Base-by-base conservation (phyloP, 306 rosid genomes). In the Castanopsis chinensis region DNA sequence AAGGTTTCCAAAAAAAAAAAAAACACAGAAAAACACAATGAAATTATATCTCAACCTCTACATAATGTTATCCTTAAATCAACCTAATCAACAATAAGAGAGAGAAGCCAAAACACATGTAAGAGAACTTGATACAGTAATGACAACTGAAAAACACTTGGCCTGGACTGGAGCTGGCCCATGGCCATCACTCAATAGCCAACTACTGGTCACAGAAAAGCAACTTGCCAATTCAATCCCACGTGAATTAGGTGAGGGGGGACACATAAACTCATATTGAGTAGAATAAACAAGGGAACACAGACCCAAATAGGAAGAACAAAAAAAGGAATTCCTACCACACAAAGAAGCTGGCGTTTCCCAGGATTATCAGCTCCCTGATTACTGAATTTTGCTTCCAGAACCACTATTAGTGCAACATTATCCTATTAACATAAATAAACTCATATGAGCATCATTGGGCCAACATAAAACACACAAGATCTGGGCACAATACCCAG, bases 321-420 rank as follows among this genome's bases (percentile, higher is more conserved):
- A 57, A 54, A 41, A 12, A 41, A 45, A 43, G 52, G 78, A 72
- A 69, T 77, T 71, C 88, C 88, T 83, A 96, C 99, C 98, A 96
- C 99, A 80, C 98, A 96, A 83, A 96, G 91, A 73, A 96, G 99
- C 82, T 93, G 99, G 58, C 93, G 88, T 83, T 96, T 93, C 85
- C 97, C 98, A 71, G 88, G 91, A 88, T 78, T 88, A 73, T 96
- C 97, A 83, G 79, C 91, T 53, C 87, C 91, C 79, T 89, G 98
- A 78, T 85, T 91, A 84, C 86, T 90, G 83, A 88, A 94, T 87
- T 96, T 93, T 21, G 97, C 89, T 96, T 96, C 99, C 74, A 96
- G 89, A 86, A 93, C 99, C 72, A 93, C 94, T 69, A 96, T 93
- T 43, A 96, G 92, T 3, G 99, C 99, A 90, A 96, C 94, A 81